Evolutionary conservation across 108 stramenopile genomes (phyloP), one percentile per base, ranked within the genome.

Genomic region (Cyclotella sp.): DNA sequence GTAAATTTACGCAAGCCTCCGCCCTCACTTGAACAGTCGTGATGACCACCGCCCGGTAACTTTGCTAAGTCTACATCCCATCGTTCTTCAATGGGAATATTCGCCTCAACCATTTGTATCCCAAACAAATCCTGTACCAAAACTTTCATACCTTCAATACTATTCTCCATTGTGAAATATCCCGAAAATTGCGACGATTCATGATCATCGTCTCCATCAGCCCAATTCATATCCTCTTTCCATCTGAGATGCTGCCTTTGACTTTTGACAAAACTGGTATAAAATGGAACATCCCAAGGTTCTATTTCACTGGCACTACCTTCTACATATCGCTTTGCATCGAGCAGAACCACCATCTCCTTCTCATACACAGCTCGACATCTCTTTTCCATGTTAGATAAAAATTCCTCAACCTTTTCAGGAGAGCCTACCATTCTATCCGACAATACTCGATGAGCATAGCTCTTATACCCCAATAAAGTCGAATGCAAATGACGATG

Each of bases 211-310:
- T 70, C 71, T 0, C 58, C 68, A 40, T 26, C 57, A 49, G 39
- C 67, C 81, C 83, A 88, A 47, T 81, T 72, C n/a, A 88, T 87
- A 21, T 65, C 65, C 41, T 77, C 70, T 44, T 72, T 40, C 64
- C 74, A 75, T 53, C 81, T 43, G 45, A 30, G 42, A 53, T 60
- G 41, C 55, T 79, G 78, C 29, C 78, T 59, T 53, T 87, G 90
- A 7, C 89, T 80, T 71, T 93, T 89, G 39, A 95, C 16, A 9
- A 88, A 40, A 21, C 73, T 77, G 28, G 85, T 84, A 70, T 93
- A 96, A 80, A 79, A 97, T 3, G 89, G 82, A 0, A 97, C 65
- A 77, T 98, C 97, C 97, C 97, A 98, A 10, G 96, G 85, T 72
- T 96, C 81, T 26, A 95, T 75, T 15, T 59, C 52, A 28, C 30